These are phyloP conservation scores for Wickerhamomyces ciferrii DNA, from an alignment of 805 yeast species.

Conservation along the genomic window DNA sequence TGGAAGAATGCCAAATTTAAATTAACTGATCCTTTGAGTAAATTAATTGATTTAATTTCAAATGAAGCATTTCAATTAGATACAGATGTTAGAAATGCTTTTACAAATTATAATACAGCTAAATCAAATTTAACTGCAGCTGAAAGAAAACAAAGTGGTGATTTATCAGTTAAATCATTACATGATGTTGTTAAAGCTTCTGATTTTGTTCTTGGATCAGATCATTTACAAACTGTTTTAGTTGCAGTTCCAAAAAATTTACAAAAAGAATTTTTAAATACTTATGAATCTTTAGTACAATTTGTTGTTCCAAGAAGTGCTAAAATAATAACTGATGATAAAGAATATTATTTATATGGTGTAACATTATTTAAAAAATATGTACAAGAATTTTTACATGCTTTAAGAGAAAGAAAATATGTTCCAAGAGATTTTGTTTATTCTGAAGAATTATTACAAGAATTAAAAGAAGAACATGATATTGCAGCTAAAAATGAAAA, in stretches of 20 bases:
- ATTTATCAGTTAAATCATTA: constrained; percentile 82
- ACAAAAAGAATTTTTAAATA: constrained; percentile 52
- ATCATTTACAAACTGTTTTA: constrained; percentile 79
- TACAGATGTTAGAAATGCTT: constrained; percentile 75
- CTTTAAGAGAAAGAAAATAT: constrained; percentile 82
- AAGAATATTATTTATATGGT: constrained; percentile 66
- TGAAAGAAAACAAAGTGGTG: constrained; percentile 91
- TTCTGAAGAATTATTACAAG: constrained; percentile 69
- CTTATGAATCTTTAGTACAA: constrained; percentile 71
- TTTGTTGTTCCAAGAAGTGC: constrained; percentile 95
- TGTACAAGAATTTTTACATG: constrained; percentile 59
- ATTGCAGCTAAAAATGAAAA: constrained; percentile 71
- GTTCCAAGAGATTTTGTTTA: constrained; percentile 89
- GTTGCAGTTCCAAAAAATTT: constrained; percentile 79
- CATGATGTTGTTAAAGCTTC: constrained; percentile 83
- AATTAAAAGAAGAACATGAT: constrained; percentile 74
- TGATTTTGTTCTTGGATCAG: constrained; percentile 82
- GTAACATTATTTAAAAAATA: constrained; percentile 84
- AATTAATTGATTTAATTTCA: constrained; percentile 63
- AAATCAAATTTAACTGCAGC: constrained; percentile 81
- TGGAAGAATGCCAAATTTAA: constrained; percentile 91
- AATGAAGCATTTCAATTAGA: constrained; percentile 81
- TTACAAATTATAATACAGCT: constrained; percentile 72
- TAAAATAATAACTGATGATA: constrained; percentile 58
- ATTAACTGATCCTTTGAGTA: constrained; percentile 75